Conservation (phyloP, 163 green algal genomes). For the Scenedesmus sp. region DNA sequence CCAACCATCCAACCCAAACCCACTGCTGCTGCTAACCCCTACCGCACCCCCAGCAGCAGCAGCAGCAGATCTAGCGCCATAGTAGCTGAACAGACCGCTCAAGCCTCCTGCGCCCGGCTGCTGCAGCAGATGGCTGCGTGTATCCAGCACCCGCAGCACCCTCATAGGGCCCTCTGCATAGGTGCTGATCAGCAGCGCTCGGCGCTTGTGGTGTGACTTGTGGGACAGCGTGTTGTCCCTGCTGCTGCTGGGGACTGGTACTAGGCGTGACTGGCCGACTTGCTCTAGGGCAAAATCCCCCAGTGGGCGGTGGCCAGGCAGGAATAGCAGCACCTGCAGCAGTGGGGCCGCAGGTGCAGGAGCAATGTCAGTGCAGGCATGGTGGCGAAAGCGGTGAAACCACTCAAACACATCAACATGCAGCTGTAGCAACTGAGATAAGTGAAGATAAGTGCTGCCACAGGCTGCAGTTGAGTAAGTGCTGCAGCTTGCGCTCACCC, state of each 20-base stretch:
- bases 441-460: not conserved
- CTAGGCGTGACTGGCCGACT: slow-evolving; percentile 16
- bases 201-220: slow-evolving; percentile 22
- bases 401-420: not conserved
- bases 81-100: not conserved
- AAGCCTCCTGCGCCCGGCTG: not conserved
- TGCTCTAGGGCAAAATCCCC: slow-evolving; percentile 43
- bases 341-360: not conserved
- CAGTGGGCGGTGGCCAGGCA: slow-evolving; percentile 38
- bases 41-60: not conserved
- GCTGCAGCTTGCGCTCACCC: not conserved
- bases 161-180: slow-evolving; percentile 82
- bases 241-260: slow-evolving; percentile 19
- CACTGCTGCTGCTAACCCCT: not conserved
- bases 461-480: no score
- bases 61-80: not conserved
- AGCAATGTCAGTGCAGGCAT: not conserved
- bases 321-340: slow-evolving; percentile 45
- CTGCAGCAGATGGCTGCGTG: slow-evolving; percentile 59
- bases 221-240: not conserved
- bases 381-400: not conserved
- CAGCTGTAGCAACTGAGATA: not conserved
- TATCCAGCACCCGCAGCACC: slow-evolving; percentile 80
- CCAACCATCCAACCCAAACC: not conserved
- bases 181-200: slow-evolving; percentile 64